phyloP scores from a whole-genome alignment of 495 filamentous ascomycete genomes.

The Lasiosphaeriaceae sp. region DNA sequence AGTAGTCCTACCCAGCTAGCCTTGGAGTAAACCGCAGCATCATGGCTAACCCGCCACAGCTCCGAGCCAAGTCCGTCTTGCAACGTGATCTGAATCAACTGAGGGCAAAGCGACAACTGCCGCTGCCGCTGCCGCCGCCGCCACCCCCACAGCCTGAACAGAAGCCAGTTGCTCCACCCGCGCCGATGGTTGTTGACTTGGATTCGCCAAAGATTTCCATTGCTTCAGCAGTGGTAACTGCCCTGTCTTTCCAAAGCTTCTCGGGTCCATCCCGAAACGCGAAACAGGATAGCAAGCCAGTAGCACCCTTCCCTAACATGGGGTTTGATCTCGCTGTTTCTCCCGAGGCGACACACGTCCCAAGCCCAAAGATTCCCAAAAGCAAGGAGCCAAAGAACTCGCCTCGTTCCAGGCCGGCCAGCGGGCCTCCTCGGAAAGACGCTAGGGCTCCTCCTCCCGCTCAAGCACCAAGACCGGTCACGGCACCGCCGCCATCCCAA shows the following conservation, averaged over 20 bases:
- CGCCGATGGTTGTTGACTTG: slow-evolving; percentile 32
- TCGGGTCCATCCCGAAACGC: slow-evolving; percentile 3
- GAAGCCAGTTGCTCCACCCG: slow-evolving; percentile 31
- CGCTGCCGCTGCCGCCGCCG: slow-evolving; percentile 12
- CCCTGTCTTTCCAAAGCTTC: not conserved
- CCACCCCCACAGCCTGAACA: slow-evolving; percentile 11
- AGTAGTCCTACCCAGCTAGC: slow-evolving; percentile 8
- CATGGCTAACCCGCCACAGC: slow-evolving; percentile 28
- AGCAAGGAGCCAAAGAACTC: slow-evolving; percentile 19
- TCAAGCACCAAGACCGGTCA: slow-evolving; percentile 28
- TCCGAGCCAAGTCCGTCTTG: slow-evolving; percentile 39
- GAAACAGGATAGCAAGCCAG: slow-evolving; percentile 34
- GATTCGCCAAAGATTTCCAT: slow-evolving; percentile 16
- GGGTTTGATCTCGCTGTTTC: slow-evolving; percentile 29
- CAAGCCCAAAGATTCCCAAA: slow-evolving; percentile 19
- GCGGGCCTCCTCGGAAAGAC: slow-evolving; percentile 29
- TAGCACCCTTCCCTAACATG: slow-evolving; percentile 48
- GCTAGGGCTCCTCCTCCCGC: slow-evolving; percentile 30
- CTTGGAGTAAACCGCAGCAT: not conserved
- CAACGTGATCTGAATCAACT: slow-evolving; percentile 39
- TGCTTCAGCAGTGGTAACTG: not conserved
- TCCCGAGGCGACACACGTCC: slow-evolving; percentile 15
- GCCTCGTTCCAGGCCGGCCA: slow-evolving; percentile 15
- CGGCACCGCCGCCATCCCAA: not conserved
- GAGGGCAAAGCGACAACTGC: slow-evolving; percentile 23